Evolutionary conservation across 306 rosid genomes (phyloP), one percentile per base, ranked within the genome.

Genomic region (Cicer bijugum): DNA sequence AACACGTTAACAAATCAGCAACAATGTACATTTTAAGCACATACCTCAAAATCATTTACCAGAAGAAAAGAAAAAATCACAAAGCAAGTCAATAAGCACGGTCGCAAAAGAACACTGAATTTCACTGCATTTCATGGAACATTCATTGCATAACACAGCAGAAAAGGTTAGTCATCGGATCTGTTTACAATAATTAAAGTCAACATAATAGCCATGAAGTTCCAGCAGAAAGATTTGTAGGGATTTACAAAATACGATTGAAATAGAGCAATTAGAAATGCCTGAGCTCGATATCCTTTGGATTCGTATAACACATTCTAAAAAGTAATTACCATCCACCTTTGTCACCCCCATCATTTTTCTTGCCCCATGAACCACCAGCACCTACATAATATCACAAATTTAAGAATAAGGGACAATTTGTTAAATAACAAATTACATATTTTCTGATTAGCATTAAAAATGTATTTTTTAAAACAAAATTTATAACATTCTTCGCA

Each of bases 291-390:
- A 28, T 48, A 64, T 63, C 51, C 71, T 56, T 64, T 2, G 65
- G 48, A 17, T 20, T 75, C 39, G 50, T 38, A 61, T 52, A 20
- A 44, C 57, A 11, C 62, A 5, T 45, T 59, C 61, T 47, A n/a
- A 43, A 59, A 38, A 71, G 50, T 56, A 37, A 69, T 81, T 79
- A 88, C 89, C 92, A 86, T 42, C 90, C 88, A 76, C 88, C 87
- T n/a, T 62, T 81, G 75, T 67, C 78, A 71, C 79, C 40, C 33
- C 77, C 62, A 16, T 74, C 83, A 64, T 16, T 77, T 58, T 9
- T 69, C 75, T 74, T 71, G 4, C 84, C 91, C 91, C 90, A 84
- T 2, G 89, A 78, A 33, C 88, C 87, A 37, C 76, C 75, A 16
- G 81, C 79, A 39, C 74, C 88, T 44, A 77, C 56, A 75, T 56